Conservation (phyloP, 768 basidiomycete genomes). For the Lentinula boryana region DNA sequence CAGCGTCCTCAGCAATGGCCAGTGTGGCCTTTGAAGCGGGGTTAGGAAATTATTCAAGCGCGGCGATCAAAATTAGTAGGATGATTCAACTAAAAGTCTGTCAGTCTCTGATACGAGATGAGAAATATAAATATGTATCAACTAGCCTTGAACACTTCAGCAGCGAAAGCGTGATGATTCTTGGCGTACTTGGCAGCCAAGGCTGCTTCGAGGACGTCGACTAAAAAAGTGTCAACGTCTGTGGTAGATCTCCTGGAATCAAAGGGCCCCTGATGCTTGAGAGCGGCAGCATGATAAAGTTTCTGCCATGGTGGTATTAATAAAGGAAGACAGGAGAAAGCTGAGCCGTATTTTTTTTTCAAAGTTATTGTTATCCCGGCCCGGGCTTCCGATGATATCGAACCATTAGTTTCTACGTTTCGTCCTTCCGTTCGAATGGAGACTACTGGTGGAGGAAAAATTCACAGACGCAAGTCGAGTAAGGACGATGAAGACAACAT, state of each 20-base stretch:
- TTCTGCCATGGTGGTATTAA: no score
- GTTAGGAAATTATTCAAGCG: background rate
- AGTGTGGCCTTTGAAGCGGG: background rate
- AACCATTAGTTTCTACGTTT: no score
- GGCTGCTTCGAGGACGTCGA: background rate
- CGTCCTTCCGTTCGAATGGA: background rate
- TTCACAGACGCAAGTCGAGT: slow-evolving; percentile 7
- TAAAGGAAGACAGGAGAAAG: no score
- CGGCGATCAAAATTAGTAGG: background rate
- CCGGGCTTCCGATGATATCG: no score
- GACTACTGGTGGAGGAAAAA: background rate
- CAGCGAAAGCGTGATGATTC: background rate
- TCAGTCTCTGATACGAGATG: background rate
- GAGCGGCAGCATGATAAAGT: no score
- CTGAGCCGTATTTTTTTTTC: no score
- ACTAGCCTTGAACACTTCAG: background rate
- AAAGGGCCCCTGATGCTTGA: no score
- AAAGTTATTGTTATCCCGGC: no score
- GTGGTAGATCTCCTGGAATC: no score
- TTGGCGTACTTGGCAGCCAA: background rate
- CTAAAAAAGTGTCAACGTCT: no score
- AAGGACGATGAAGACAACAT: slow-evolving; percentile 6
- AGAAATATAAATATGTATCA: background rate
- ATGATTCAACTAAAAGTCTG: background rate
- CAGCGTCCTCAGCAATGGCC: background rate